Conservation (phyloP, 2,329 filamentous ascomycete genomes). For the Colletotrichum somersetense region DNA sequence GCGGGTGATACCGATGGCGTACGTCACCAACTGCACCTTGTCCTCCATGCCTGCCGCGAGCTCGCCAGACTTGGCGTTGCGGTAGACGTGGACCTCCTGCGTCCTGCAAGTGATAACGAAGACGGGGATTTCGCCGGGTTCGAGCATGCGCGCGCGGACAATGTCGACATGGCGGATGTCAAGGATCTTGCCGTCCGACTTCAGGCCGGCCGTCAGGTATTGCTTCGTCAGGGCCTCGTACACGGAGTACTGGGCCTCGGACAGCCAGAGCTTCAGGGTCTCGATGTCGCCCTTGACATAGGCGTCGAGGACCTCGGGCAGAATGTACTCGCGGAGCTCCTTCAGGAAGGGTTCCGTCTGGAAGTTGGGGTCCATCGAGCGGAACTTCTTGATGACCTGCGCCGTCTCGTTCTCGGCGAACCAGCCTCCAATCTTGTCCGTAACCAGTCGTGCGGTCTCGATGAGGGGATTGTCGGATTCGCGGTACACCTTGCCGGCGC, state of each 20-base stretch:
- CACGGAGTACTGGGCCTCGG: conserved; percentile 94
- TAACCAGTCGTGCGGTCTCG: conserved; percentile 91
- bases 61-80: conserved; percentile 88
- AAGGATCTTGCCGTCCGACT: conserved; percentile 93
- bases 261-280: conserved; percentile 94
- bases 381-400: conserved; percentile 97
- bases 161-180: conserved; percentile 97
- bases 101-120: conserved; percentile 98
- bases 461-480: conserved; percentile 98
- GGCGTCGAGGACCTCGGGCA: conserved; percentile 96
- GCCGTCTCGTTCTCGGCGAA: conserved; percentile 99
- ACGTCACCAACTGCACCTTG: conserved; percentile 97
- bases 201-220: conserved; percentile 92
- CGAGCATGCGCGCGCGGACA: conserved; percentile 81
- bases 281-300: conserved; percentile 97
- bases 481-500: conserved; percentile 87
- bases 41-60: conserved; percentile 98
- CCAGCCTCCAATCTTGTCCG: conserved; percentile 92
- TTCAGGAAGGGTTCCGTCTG: conserved; percentile 94
- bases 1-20: conserved; percentile 95
- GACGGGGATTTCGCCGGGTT: conserved; percentile 89
- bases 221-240: conserved; percentile 98
- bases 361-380: conserved; percentile 94
- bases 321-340: conserved; percentile 96
- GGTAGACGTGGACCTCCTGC: conserved; percentile 97